Evolutionary conservation across 768 basidiomycete species (phyloP), one percentile per base, ranked within the genome.

Genomic region (Amanita rubescens): DNA sequence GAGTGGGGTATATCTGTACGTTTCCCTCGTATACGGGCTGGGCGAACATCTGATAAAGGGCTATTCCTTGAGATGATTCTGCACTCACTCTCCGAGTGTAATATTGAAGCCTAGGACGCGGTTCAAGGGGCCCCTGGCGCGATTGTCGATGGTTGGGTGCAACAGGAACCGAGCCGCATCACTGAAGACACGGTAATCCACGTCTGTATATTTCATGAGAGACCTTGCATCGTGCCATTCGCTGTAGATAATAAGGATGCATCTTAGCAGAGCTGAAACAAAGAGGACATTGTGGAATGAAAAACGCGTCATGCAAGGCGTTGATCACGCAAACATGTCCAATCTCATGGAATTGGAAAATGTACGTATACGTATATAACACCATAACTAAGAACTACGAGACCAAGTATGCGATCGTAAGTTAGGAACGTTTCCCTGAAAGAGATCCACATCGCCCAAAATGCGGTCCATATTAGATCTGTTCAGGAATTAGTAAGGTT

Each of bases 1-100:
- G 30, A 99, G 71, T 6, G 96, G 96, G 0, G 96, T 98, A 67
- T 99, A 99, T 17, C 96, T 88, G 66, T 95, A 99, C 0, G 96
- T 99, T 59, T 88, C 81, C 37, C 96, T 79, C 10, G 75, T 78
- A 66, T 98, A 99, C 7, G 96, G 96, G 63, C 91, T 97, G 33
- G 37, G 41, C 51, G 27, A 51, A 14, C 47, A 14, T 39, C 30
- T 32, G 22, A 34, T 63, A 53, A 41, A 37, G 38, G 54, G 47
- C 35, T 50, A 49, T 30, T 22, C 20, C 5, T 50, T 7, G 7
- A 33, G 24, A 46, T 41, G n/a, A 49, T 14, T 27, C 48, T 43
- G 35, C 17, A 81, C 90, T 72, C 65, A 95, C 94, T 89, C 82
- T 69, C 94, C 93, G 39, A 91, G 51, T 15, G 66, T 49, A 45